A percentile compares a stretch with the other conserved stretches of the same genome.
These are phyloP conservation scores for Diaporthe sp. DNA, from an alignment of 2,329 filamentous ascomycete genomes.

Conservation along the genomic window DNA sequence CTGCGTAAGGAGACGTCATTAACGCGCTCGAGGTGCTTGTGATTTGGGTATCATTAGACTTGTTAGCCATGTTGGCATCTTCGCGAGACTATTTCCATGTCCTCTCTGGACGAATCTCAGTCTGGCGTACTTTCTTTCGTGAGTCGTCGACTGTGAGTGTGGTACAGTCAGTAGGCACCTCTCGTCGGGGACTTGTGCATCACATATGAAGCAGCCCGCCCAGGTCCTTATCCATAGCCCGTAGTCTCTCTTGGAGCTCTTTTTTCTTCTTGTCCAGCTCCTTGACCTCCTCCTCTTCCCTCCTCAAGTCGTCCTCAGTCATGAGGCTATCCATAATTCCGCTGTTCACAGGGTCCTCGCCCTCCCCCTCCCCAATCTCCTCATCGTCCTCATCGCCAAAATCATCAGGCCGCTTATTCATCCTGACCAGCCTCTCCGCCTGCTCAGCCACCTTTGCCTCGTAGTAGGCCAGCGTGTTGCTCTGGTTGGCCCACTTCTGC, in stretches of 20 bases:
- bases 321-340: slow-evolving; percentile 58
- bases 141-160: too few species aligned
- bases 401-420: slow-evolving; percentile 76
- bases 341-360: slow-evolving; percentile 59
- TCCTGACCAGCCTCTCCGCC: slow-evolving; percentile 77
- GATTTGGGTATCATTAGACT: slow-evolving; percentile 39
- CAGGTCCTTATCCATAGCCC: slow-evolving; percentile 69
- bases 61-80: not conserved
- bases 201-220: slow-evolving; percentile 68
- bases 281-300: slow-evolving; percentile 77
- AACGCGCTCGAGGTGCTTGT: not conserved
- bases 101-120: not conserved
- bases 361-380: slow-evolving; percentile 67
- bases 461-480: slow-evolving; percentile 82
- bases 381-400: slow-evolving; percentile 70
- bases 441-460: slow-evolving; percentile 86
- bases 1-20: slow-evolving; percentile 36
- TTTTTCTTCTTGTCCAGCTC: slow-evolving; percentile 70
- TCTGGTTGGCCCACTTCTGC: slow-evolving; percentile 78
- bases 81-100: slow-evolving; percentile 24
- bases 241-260: slow-evolving; percentile 67
- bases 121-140: slow-evolving; percentile 11
- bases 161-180: not conserved
- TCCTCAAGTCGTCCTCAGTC: slow-evolving; percentile 77
- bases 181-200: slow-evolving; percentile 1